Evolutionary conservation across 1,284 basidiomycete species (phyloP), one percentile per base, ranked within the genome.

Genomic region (Mycosarcoma mackinlayi): DNA sequence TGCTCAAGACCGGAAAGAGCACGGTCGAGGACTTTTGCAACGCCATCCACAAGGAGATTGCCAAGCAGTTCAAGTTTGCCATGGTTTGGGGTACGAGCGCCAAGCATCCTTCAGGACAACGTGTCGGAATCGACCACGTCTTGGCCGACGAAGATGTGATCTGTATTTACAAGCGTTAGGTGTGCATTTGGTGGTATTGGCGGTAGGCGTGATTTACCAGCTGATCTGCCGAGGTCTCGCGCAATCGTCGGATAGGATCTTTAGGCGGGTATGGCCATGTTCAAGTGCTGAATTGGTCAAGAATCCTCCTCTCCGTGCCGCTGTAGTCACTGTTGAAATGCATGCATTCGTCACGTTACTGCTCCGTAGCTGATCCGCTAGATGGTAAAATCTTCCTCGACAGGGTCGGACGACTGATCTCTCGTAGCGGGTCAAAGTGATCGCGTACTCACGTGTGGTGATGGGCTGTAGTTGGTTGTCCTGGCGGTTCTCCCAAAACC

Each of bases 81-180:
- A 86, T 94, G 60, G 93, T 95, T 1, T 96, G 92, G 91, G 94
- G 94, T 51, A 86, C 92, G 1, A 95, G 92, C 69, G 94, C 94
- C 23, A 98, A 98, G 85, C 96, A 98, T 83, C 87, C 93, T 13
- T 87, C 94, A 74, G 96, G 96, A 2, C 96, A 99, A 84, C 94
- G 96, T 82, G 94, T 97, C 27, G 95, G 96, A 14, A 53, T 48
- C 7, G 78, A 78, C 44, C 77, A 79, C 31, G 61, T 78, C 6
- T 53, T 80, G 19, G 68, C 67, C 25, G 77, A 80, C 40, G 78
- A 81, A 21, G 76, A 78, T 52, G 64, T 62, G 24, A 71, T 77
- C 6, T 76, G 71, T 21, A 77, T 77, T 48, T 76, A 74, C 53
- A 77, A 77, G 67, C 67, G 71, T 13, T 33, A n/a, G n/a, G 23